Conservation (phyloP, 73 alveolate genomes). For the Paramecium biaurelia region DNA sequence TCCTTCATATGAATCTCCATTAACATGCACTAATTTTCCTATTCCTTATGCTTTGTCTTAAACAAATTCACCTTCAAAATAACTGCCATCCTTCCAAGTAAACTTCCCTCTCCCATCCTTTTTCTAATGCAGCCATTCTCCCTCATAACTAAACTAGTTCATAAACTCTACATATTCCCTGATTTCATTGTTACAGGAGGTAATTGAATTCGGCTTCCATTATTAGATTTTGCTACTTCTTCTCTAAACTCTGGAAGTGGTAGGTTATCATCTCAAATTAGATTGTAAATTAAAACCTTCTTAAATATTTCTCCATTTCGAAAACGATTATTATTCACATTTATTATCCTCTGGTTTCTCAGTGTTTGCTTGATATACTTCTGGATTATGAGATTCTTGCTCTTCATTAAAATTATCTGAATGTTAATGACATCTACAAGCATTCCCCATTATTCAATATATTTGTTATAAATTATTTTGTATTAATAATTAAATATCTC, state of each 20-base stretch:
- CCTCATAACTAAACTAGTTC: slow-evolving; percentile 60
- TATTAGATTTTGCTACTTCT: neutral
- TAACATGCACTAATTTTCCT: slow-evolving; percentile 84
- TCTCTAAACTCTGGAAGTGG: slow-evolving; percentile 32
- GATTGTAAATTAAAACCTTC: neutral
- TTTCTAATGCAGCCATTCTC: slow-evolving; percentile 69
- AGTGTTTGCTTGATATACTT: neutral
- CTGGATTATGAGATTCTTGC: neutral
- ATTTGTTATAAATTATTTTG: neutral
- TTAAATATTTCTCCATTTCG: slow-evolving; percentile 4
- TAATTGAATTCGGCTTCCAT: neutral
- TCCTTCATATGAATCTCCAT: slow-evolving; percentile 79
- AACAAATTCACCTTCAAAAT: slow-evolving; percentile 81
- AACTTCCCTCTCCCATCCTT: slow-evolving; percentile 72
- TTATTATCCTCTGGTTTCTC: neutral
- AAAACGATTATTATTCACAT: neutral
- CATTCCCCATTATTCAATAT: neutral
- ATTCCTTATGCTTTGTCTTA: slow-evolving; percentile 88
- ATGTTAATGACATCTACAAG: neutral
- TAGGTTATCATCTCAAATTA: neutral
- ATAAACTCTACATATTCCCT: neutral
- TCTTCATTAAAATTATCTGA: neutral
- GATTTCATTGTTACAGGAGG: slow-evolving; percentile 6
- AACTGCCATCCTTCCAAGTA: slow-evolving; percentile 70
- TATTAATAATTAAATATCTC: neutral